phyloP scores from a whole-genome alignment of 2,329 filamentous ascomycete species.

The Immersiporthe knoxdaviesiana region DNA sequence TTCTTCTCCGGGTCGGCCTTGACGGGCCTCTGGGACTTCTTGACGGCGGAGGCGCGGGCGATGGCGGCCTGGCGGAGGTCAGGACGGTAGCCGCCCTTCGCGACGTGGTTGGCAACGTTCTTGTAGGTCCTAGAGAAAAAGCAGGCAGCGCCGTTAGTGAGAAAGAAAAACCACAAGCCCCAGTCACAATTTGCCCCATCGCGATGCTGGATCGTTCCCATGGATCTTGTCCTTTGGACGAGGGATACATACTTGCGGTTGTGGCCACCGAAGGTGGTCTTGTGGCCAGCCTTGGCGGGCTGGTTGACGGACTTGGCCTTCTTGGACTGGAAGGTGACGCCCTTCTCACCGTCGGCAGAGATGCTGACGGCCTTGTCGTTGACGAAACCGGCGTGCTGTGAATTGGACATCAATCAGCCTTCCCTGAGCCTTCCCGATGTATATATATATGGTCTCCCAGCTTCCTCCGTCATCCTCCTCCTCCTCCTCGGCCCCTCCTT shows the following conservation, averaged over 20 bases:
- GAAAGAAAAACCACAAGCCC: not conserved
- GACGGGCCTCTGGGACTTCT: slow-evolving; percentile 74
- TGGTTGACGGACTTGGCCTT: slow-evolving; percentile 72
- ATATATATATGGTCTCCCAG: not conserved
- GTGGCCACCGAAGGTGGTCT: slow-evolving; percentile 70
- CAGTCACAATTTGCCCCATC: not conserved
- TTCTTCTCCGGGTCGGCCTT: slow-evolving; percentile 77
- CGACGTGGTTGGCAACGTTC: slow-evolving; percentile 78
- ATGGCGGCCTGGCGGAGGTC: slow-evolving; percentile 80
- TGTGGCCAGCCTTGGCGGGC: slow-evolving; percentile 69
- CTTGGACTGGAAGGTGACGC: slow-evolving; percentile 83
- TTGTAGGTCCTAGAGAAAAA: slow-evolving; percentile 73
- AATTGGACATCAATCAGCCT: slow-evolving; percentile 39
- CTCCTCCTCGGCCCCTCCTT: not conserved
- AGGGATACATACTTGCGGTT: slow-evolving; percentile 72
- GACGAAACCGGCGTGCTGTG: slow-evolving; percentile 85
- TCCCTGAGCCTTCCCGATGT: slow-evolving; percentile 4
- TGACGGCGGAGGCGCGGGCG: slow-evolving; percentile 84
- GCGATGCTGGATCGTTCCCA: not conserved
- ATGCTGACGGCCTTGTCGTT: slow-evolving; percentile 94
- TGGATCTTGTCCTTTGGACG: not conserved
- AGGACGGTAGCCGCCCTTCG: slow-evolving; percentile 83
- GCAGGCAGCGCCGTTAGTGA: not conserved
- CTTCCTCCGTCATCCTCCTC: not conserved
- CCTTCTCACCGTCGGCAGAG: slow-evolving; percentile 74